A percentile compares a stretch with the other conserved stretches of the same genome.
phyloP scores from a whole-genome alignment of 2,329 filamentous ascomycete species.

The Gnomoniopsis sp. region DNA sequence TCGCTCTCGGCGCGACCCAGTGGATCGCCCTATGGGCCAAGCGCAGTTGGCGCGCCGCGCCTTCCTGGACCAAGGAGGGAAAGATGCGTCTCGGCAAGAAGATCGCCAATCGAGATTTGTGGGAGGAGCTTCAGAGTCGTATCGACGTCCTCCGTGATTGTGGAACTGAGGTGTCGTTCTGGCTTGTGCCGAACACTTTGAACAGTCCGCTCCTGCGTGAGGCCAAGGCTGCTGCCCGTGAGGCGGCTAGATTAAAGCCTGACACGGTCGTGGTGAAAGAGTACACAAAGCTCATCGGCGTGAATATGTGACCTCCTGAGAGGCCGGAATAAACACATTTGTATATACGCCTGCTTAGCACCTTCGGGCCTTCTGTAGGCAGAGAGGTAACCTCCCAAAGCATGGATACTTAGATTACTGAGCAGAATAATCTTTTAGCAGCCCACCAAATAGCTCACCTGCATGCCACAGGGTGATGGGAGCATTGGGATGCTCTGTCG shows the following conservation, averaged over 20 bases:
- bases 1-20: slow-evolving; percentile 37
- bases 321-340: no score
- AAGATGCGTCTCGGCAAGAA: slow-evolving; percentile 14
- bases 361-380: no score
- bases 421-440: no score
- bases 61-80: slow-evolving; percentile 21
- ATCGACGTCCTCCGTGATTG: neutral
- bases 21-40: slow-evolving; percentile 38
- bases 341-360: no score
- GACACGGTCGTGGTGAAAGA: neutral
- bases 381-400: no score
- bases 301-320: no score
- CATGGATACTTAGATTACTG: no score
- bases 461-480: no score
- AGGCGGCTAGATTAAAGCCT: neutral
- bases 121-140: slow-evolving; percentile 34
- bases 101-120: slow-evolving; percentile 37
- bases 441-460: no score
- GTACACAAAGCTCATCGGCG: neutral
- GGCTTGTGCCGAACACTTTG: slow-evolving; percentile 3
- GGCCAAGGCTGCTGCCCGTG: slow-evolving; percentile 1
- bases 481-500: no score
- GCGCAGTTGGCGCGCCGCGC: slow-evolving; percentile 34
- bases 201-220: slow-evolving; percentile 1
- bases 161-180: slow-evolving; percentile 9